These are phyloP conservation scores for Yamadazyma aaseri DNA, from an alignment of 1,139 yeast genomes.

Conservation along the genomic window DNA sequence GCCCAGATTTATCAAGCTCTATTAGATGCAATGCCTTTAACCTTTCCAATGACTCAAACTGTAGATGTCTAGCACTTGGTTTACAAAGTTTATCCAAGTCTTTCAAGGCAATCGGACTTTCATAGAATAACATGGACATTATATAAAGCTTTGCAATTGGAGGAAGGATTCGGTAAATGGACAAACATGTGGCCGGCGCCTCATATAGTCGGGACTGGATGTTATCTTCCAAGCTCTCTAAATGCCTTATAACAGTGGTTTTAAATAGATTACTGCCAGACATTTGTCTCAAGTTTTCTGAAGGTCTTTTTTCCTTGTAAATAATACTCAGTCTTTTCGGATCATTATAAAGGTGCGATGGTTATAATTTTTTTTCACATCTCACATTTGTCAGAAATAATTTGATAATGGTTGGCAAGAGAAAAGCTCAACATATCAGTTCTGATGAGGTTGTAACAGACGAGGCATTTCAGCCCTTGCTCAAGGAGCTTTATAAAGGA, in stretches of 20 bases:
- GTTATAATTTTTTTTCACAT: conserved; percentile 2
- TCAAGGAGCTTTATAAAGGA: conserved; percentile 82
- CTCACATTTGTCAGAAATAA: conserved; percentile 2
- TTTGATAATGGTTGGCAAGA: conserved; percentile 13
- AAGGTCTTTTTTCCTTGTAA: no score
- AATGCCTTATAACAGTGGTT: conserved; percentile 79
- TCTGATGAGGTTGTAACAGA: conserved; percentile 20
- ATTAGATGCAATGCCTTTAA: conserved; percentile 74
- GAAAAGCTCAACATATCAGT: conserved; percentile 15
- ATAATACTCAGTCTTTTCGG: no score
- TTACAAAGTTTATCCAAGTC: conserved; percentile 79
- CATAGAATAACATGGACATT: conserved; percentile 83
- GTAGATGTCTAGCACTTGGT: conserved; percentile 50
- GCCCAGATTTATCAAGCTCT: conserved; percentile 58
- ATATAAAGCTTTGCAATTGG: conserved; percentile 85
- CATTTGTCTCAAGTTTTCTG: no score
- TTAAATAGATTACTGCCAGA: conserved; percentile 25
- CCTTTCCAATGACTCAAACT: conserved; percentile 77
- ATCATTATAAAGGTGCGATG: no score
- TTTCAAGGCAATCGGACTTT: conserved; percentile 63
- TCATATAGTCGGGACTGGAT: conserved; percentile 76
- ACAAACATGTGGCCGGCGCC: conserved; percentile 89
- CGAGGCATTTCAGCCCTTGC: conserved; percentile 69
- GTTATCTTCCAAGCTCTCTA: conserved; percentile 83
- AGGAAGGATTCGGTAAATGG: conserved; percentile 84